Conservation (phyloP, 805 yeast genomes). For the Scheffersomyces lignosus region DNA sequence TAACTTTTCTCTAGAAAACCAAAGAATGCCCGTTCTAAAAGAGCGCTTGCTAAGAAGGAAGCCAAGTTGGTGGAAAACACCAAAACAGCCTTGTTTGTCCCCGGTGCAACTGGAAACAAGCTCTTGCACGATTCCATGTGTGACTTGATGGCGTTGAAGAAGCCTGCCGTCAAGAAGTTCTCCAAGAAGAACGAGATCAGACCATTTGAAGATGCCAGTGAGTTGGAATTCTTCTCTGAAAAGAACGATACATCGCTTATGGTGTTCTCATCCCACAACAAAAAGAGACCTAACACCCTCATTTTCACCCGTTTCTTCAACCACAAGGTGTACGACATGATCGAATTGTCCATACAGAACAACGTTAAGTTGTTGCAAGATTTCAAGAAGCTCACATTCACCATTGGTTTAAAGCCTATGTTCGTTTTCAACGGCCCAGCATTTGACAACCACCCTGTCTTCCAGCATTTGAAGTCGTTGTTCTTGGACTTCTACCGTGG, state of each 20-base stretch:
- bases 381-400: slow-evolving; percentile 77
- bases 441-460: slow-evolving; percentile 86
- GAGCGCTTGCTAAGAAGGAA: slow-evolving; percentile 88
- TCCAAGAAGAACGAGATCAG: slow-evolving; percentile 83
- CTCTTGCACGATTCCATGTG: slow-evolving; percentile 84
- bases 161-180: slow-evolving; percentile 87
- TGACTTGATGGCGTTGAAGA: slow-evolving; percentile 85
- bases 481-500: slow-evolving; percentile 91
- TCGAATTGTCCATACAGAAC: slow-evolving; percentile 75
- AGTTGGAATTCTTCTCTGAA: slow-evolving; percentile 89
- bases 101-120: slow-evolving; percentile 80
- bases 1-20: slow-evolving; percentile 59
- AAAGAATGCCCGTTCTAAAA: slow-evolving; percentile 91
- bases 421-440: slow-evolving; percentile 89
- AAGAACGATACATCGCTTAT: slow-evolving; percentile 89
- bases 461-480: slow-evolving; percentile 79
- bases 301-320: slow-evolving; percentile 90
- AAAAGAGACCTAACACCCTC: slow-evolving; percentile 90
- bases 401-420: slow-evolving; percentile 91
- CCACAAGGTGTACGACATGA: slow-evolving; percentile 88
- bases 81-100: slow-evolving; percentile 86
- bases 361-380: slow-evolving; percentile 71
- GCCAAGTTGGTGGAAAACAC: slow-evolving; percentile 87
- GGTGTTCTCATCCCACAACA: slow-evolving; percentile 76
- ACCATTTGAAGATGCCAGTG: slow-evolving; percentile 88